A percentile compares a stretch with the other conserved stretches of the same genome.
These are phyloP conservation scores for Plasmodium gallinaceum DNA, from an alignment of 169 alveolate species.

Conservation along the genomic window DNA sequence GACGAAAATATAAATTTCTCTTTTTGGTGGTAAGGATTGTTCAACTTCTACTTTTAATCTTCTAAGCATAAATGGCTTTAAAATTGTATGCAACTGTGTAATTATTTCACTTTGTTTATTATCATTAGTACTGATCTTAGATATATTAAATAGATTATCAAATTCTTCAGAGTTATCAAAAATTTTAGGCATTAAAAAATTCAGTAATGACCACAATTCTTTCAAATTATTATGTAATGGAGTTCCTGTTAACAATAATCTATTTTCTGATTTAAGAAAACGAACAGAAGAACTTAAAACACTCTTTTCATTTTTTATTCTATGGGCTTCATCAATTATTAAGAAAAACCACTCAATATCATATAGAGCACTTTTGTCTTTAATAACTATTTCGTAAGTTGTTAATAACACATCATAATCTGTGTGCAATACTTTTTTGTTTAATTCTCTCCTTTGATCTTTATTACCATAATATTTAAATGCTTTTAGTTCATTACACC, in stretches of 20 bases:
- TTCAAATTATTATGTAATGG: slow-evolving; percentile 98
- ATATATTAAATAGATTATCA: slow-evolving; percentile 94
- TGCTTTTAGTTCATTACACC: slow-evolving; percentile 95
- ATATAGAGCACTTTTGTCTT: slow-evolving; percentile 93
- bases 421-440: slow-evolving; percentile 81
- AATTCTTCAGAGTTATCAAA: slow-evolving; percentile 97
- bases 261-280: slow-evolving; percentile 93
- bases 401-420: slow-evolving; percentile 95
- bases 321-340: slow-evolving; percentile 99
- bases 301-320: slow-evolving; percentile 96
- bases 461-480: slow-evolving; percentile 96
- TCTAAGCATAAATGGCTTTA: slow-evolving; percentile 98
- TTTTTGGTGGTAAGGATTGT: slow-evolving; percentile 96
- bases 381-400: slow-evolving; percentile 94
- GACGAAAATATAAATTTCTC: slow-evolving; percentile 91
- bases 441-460: slow-evolving; percentile 90
- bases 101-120: slow-evolving; percentile 85
- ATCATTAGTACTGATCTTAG: slow-evolving; percentile 78
- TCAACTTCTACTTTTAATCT: slow-evolving; percentile 98
- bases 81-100: slow-evolving; percentile 95
- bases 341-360: slow-evolving; percentile 95
- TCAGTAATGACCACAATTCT: slow-evolving; percentile 98
- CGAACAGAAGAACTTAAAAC: slow-evolving; percentile 94
- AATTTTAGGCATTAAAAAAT: slow-evolving; percentile 97
- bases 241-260: slow-evolving; percentile 98